These are phyloP conservation scores for Candida sanyaensis DNA, from an alignment of 1,139 yeast species.

Conservation along the genomic window DNA sequence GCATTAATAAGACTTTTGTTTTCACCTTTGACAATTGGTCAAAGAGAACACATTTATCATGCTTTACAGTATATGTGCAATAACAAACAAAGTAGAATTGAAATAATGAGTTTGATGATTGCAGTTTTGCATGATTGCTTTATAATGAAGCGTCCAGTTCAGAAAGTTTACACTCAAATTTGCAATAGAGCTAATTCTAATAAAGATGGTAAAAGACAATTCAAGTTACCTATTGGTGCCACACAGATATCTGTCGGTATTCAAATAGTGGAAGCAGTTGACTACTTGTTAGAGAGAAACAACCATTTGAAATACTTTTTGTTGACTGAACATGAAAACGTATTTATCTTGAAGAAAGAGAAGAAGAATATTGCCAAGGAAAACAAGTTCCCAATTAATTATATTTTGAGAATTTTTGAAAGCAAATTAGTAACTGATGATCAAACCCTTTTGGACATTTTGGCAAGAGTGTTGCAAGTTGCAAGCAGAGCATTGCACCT, in stretches of 20 bases:
- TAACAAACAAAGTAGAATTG: slow-evolving; percentile 77
- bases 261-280: slow-evolving; percentile 76
- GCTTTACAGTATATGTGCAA: slow-evolving; percentile 69
- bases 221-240: slow-evolving; percentile 58
- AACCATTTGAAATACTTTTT: slow-evolving; percentile 73
- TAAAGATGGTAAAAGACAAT: slow-evolving; percentile 17
- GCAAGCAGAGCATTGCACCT: slow-evolving; percentile 72
- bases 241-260: slow-evolving; percentile 73
- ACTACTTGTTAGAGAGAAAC: slow-evolving; percentile 69
- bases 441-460: slow-evolving; percentile 71
- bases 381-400: slow-evolving; percentile 71
- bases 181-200: slow-evolving; percentile 33
- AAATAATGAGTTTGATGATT: slow-evolving; percentile 69
- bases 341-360: slow-evolving; percentile 47
- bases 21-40: slow-evolving; percentile 68
- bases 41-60: slow-evolving; percentile 67
- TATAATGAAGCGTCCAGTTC: slow-evolving; percentile 59
- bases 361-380: slow-evolving; percentile 32
- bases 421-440: slow-evolving; percentile 68
- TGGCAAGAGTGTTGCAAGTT: slow-evolving; percentile 74
- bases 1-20: slow-evolving; percentile 71
- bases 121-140: slow-evolving; percentile 78
- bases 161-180: slow-evolving; percentile 63
- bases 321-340: slow-evolving; percentile 77
- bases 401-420: slow-evolving; percentile 62